Conservation (phyloP, 441 rosid genomes). For the Gossypium laxum region DNA sequence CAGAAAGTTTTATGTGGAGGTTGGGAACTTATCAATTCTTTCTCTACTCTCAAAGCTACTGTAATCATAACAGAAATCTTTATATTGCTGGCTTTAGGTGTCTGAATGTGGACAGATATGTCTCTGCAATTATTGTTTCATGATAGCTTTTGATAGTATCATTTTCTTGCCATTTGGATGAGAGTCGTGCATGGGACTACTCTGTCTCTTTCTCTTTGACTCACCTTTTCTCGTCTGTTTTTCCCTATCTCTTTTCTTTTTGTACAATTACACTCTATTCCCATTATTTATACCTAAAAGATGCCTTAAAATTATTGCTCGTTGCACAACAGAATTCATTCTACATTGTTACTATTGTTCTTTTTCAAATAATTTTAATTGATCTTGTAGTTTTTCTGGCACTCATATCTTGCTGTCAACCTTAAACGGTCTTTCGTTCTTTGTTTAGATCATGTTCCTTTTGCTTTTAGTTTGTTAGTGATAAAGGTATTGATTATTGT, state of each 20-base stretch:
- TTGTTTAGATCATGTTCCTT: background rate
- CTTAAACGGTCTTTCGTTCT: background rate
- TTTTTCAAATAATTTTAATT: background rate
- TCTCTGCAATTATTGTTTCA: background rate
- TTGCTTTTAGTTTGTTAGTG: background rate
- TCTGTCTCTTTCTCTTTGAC: background rate
- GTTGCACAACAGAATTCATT: background rate
- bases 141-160: background rate
- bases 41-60: background rate
- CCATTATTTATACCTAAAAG: background rate
- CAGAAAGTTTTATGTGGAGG: constrained; percentile 80
- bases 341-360: background rate
- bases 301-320: background rate
- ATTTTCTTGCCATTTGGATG: background rate
- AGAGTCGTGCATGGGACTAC: background rate
- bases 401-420: background rate
- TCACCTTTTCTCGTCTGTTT: background rate
- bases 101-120: background rate
- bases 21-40: constrained; percentile 24
- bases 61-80: background rate
- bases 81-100: constrained; percentile 7
- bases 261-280: background rate
- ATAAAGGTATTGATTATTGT: background rate
- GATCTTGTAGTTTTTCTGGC: background rate
- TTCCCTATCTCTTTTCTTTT: background rate